Evolutionary conservation across 164 flowering plant genomes (phyloP), one percentile per base, ranked within the genome.

Genomic region (Vitis amurensis): DNA sequence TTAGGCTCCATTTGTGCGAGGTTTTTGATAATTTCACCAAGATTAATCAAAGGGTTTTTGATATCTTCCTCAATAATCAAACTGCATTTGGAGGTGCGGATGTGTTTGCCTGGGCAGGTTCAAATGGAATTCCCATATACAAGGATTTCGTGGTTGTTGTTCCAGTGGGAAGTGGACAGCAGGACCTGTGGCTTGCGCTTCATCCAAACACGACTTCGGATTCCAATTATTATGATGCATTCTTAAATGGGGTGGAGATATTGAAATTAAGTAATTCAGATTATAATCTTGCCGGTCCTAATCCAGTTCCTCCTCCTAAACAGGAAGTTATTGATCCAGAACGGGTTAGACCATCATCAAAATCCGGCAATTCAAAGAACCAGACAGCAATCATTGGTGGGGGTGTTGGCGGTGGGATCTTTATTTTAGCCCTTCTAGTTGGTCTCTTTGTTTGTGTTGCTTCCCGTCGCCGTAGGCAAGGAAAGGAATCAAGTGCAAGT

Each of bases 1-100:
- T 90, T 9, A 82, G 98, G 89, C 91, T 94, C 30, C 98, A 94
- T 77, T 92, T 94, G 78, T 94, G 98, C 59, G 97, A 92, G 89
- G 63, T 88, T 65, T 50, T 69, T 12, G 4, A 47, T 2, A 70
- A 29, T 23, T 76, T 88, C 8, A 71, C 75, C 23, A 73, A 66
- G 71, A 11, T 74, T n/a, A 90, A 94, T 76, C 91, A 94, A 71
- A 82, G 94, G 63, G 87, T 84, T 55, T 94, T 94, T 67, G 29
- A 73, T 7, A 84, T 94, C 70, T 88, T 61, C 72, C 69, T 94
- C 67, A 80, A 83, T 58, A 92, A 92, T 69, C 88, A 86, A 79
- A 91, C 97, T 49, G 97, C 98, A 9, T 52, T 17, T n/a, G 15
- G 9, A 0, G 69, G 27, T 0, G 88, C 87, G 30, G 99, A 95